Percentiles rank a stretch among this genome's conserved stretches.
Evolutionary conservation across 2,329 filamentous ascomycete genomes (phyloP).

Genomic region (Saccharata proteae): DNA sequence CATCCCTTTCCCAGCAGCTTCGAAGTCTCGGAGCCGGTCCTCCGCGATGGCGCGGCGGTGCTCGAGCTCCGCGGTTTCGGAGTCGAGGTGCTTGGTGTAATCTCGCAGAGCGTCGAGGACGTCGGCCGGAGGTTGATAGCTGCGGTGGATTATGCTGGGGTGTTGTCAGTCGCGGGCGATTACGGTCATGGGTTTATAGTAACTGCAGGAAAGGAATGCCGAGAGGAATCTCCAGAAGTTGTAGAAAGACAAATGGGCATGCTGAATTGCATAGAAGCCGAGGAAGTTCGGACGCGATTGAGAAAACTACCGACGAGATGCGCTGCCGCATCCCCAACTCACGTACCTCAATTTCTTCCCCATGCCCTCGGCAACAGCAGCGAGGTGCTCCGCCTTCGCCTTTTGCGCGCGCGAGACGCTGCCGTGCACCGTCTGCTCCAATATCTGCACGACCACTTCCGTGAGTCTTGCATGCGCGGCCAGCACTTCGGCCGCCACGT

Average conservation of each 20-base stretch:
- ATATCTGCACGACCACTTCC: conserved; percentile 26
- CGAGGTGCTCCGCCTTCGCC: conserved; percentile 31
- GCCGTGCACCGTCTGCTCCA: conserved; percentile 38
- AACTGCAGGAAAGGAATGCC: background rate
- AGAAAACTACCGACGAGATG: background rate
- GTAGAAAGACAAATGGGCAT: background rate
- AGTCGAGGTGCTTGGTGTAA: conserved; percentile 19
- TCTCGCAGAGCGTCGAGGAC: conserved; percentile 20
- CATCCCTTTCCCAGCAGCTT: conserved; percentile 20
- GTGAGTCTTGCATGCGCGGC: conserved; percentile 24
- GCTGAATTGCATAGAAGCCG: conserved; percentile 9
- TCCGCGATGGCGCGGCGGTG: conserved; percentile 12
- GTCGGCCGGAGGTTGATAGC: conserved; percentile 16
- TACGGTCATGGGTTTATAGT: background rate
- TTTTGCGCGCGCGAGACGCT: conserved; percentile 28
- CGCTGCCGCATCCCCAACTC: no score
- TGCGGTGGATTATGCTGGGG: conserved; percentile 16
- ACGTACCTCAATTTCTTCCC: conserved; percentile 24
- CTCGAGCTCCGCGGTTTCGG: conserved; percentile 17
- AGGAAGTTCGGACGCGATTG: background rate
- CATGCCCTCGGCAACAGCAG: conserved; percentile 29
- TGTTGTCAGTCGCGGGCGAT: background rate
- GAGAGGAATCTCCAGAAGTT: background rate
- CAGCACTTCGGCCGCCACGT: conserved; percentile 22
- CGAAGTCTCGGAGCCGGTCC: conserved; percentile 13